These are phyloP conservation scores for Trichoderma koningii DNA, from an alignment of 2,329 filamentous ascomycete genomes.

Conservation along the genomic window DNA sequence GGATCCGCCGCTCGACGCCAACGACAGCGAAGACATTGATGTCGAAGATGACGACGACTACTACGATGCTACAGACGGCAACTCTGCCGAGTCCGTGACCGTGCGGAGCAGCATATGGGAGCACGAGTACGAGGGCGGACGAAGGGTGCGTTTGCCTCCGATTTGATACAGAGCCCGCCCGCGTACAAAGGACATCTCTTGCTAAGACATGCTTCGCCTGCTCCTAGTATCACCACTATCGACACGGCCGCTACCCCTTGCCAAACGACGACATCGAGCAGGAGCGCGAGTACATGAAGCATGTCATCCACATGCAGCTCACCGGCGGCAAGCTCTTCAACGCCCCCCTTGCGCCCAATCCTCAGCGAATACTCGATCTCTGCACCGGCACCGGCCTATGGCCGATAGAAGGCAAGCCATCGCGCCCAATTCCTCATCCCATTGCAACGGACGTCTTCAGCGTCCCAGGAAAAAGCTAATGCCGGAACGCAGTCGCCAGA, in stretches of 20 bases:
- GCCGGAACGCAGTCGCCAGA: constrained; percentile 35
- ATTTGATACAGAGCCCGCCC: too few species aligned
- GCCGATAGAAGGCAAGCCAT: constrained; percentile 44
- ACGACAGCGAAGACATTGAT: constrained; percentile 17
- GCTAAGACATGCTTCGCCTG: neutral
- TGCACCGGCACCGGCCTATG: constrained; percentile 43
- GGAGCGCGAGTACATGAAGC: constrained; percentile 44
- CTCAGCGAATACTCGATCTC: constrained; percentile 44
- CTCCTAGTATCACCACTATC: constrained; percentile 40
- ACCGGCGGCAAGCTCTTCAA: constrained; percentile 44
- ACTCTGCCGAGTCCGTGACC: constrained; percentile 16
- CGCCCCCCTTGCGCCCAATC: constrained; percentile 43
- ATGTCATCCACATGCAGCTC: constrained; percentile 43
- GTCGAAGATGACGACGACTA: constrained; percentile 15
- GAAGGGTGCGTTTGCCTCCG: constrained; percentile 22
- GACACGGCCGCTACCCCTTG: constrained; percentile 42
- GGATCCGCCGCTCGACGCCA: constrained; percentile 25
- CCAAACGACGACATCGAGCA: constrained; percentile 46
- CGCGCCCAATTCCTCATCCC: too few species aligned
- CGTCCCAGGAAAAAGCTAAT: neutral
- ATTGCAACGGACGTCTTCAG: too few species aligned
- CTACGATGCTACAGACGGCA: constrained; percentile 11
- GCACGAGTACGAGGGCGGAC: constrained; percentile 27
- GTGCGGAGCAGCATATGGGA: constrained; percentile 27
- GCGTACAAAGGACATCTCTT: neutral